Percentiles rank a stretch among this genome's conserved stretches.
Evolutionary conservation across 1,284 basidiomycete genomes (phyloP).

Genomic region (Cutaneotrichosporon sp.): DNA sequence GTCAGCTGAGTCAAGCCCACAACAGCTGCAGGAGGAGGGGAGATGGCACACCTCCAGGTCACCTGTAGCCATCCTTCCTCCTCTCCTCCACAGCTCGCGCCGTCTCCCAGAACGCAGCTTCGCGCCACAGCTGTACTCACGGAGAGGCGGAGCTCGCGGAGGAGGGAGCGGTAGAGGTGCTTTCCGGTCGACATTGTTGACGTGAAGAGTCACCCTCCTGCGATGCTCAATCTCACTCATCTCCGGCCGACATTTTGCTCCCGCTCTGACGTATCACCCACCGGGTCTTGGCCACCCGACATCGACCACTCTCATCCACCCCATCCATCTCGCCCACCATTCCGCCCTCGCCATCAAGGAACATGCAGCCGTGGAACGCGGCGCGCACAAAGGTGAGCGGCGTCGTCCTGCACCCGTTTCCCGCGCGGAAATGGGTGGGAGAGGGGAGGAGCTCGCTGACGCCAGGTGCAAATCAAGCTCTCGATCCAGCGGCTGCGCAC

Average conservation of each 20-base stretch:
- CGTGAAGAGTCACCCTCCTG: not conserved
- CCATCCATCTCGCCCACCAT: not conserved
- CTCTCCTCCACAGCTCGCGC: too few species aligned
- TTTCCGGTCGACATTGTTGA: slow-evolving; percentile 21
- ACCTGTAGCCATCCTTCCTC: too few species aligned
- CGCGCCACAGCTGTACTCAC: slow-evolving; percentile 32
- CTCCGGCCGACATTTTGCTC: slow-evolving; percentile 17
- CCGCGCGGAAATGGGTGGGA: too few species aligned
- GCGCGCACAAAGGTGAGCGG: slow-evolving; percentile 37
- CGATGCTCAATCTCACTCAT: not conserved
- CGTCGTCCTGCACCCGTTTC: too few species aligned
- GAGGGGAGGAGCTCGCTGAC: not conserved
- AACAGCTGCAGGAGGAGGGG: too few species aligned
- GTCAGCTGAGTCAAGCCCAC: too few species aligned
- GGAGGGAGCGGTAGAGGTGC: slow-evolving; percentile 49
- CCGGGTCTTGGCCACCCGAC: too few species aligned
- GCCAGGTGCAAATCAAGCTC: slow-evolving; percentile 57
- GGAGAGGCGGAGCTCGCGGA: slow-evolving; percentile 48
- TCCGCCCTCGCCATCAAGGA: not conserved
- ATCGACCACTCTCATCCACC: too few species aligned
- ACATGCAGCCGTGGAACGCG: slow-evolving; percentile 46
- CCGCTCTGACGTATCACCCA: slow-evolving; percentile 11
- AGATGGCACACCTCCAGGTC: too few species aligned
- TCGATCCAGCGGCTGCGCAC: slow-evolving; percentile 87
- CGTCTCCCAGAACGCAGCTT: too few species aligned